These are phyloP conservation scores for Luffa acutangula DNA, from an alignment of 306 rosid genomes.

Conservation along the genomic window DNA sequence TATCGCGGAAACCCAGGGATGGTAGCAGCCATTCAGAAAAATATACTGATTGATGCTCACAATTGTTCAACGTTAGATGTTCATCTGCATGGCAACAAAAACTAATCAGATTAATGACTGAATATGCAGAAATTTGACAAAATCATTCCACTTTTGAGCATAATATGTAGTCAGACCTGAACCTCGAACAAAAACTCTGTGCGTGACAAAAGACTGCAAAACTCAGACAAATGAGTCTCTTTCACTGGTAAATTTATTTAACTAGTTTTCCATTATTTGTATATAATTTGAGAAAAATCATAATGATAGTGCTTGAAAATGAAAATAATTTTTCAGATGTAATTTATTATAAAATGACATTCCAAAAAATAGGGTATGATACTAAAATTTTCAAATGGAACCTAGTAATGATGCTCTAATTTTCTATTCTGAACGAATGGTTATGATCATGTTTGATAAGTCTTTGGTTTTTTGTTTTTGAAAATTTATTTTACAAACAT, in stretches of 20 bases:
- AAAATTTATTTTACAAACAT: too few relatives aligned
- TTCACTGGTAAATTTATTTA: not conserved
- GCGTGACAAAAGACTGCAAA: constrained; percentile 79
- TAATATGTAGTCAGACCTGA: constrained; percentile 40
- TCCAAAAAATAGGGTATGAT: not conserved
- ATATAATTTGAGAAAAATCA: not conserved
- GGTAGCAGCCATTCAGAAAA: constrained; percentile 76
- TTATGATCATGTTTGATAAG: not conserved
- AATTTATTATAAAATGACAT: not conserved
- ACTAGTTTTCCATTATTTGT: not conserved
- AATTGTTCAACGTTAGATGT: constrained; percentile 19
- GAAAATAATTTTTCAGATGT: not conserved
- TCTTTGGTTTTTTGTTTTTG: not conserved
- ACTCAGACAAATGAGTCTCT: constrained; percentile 1
- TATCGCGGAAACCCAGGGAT: constrained; percentile 33
- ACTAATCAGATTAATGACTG: not conserved
- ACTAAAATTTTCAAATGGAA: not conserved
- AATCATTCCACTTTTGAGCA: not conserved
- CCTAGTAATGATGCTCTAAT: not conserved
- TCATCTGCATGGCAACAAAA: constrained; percentile 39
- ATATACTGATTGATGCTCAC: constrained; percentile 31
- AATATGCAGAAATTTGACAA: not conserved
- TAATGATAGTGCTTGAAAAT: not conserved
- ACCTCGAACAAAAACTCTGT: constrained; percentile 49
- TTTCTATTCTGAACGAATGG: not conserved